Evolutionary conservation across 345 rosid genomes (phyloP), one percentile per base, ranked within the genome.

Genomic region (Pelargonium nanum): DNA sequence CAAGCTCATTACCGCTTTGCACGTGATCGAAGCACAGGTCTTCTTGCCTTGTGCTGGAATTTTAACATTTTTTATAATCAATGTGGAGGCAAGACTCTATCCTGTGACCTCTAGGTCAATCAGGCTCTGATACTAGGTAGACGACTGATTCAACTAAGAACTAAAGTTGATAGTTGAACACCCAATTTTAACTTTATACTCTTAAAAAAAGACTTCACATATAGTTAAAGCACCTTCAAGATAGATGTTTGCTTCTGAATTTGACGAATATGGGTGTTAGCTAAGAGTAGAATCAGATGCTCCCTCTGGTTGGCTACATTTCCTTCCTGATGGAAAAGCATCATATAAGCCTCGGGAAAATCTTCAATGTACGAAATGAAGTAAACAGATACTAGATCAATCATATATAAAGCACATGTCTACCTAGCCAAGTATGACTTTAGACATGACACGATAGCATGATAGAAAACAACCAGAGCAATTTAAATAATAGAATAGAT

Each of bases 231-330:
- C 53, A 92, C 96, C 91, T 86, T 85, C 1, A 73, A 52, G 63
- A 63, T 54, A 54, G 83, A 59, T 55, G 77, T 24, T 68, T 78
- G 86, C 73, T 83, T 82, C 58, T 74, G 75, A 72, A 75, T 77
- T 61, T 80, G 85, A 61, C 93, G 80, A 66, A 70, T 71, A 26
- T 79, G 81, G 67, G 70, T 58, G 70, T 85, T 89, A 61, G 96
- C 90, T 57, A 92, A 84, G 40, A 92, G 96, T 65, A 92, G 83
- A 71, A 89, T 78, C 58, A 92, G 69, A 83, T 92, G 93, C 78
- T 92, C 98, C 80, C 95, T 83, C 73, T 92, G 98, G 68, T 92
- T 92, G 60, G 91, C 78, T 25, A 85, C 86, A 79, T 82, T 92
- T 68, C 95, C 98, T 72, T 75, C 70, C 98, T 92, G 85, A 56